Percentiles rank a stretch among this genome's conserved stretches.
Evolutionary conservation across 2,329 filamentous ascomycete genomes (phyloP).

Genomic region (Raffaelea ambrosiae): DNA sequence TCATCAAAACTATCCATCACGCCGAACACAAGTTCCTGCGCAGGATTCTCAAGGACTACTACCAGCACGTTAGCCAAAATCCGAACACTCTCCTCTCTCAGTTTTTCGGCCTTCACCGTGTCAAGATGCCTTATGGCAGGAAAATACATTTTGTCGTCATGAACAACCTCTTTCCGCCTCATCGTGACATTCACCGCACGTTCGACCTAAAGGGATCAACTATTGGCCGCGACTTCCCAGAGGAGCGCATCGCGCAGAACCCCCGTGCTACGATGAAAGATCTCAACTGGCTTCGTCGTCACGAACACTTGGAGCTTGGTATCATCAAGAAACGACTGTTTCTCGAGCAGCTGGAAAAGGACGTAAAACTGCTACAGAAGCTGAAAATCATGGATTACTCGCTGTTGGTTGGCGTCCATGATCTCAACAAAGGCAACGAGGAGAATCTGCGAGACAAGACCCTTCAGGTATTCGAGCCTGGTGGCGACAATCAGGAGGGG

Average conservation of each 20-base stretch:
- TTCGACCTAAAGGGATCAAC: conserved; percentile 97
- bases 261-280: conserved; percentile 92
- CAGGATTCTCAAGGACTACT: conserved; percentile 84
- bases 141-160: conserved; percentile 99
- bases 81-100: conserved; percentile 95
- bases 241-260: conserved; percentile 81
- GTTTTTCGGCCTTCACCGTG: conserved; percentile 93
- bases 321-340: conserved; percentile 83
- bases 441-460: conserved; percentile 89
- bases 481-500: conserved; percentile 57
- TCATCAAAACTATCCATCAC: conserved; percentile 99
- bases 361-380: conserved; percentile 78
- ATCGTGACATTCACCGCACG: conserved; percentile 93
- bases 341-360: conserved; percentile 76
- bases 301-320: conserved; percentile 80
- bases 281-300: conserved; percentile 85
- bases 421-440: conserved; percentile 82
- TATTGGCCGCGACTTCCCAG: conserved; percentile 81
- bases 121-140: conserved; percentile 95
- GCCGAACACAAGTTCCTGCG: conserved; percentile 82
- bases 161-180: conserved; percentile 98
- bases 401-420: conserved; percentile 87
- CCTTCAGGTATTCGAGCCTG: conserved; percentile 86
- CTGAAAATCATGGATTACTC: conserved; percentile 99
- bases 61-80: conserved; percentile 83